These are phyloP conservation scores for Candida frijolesensis DNA, from an alignment of 1,139 yeast species.

Conservation along the genomic window DNA sequence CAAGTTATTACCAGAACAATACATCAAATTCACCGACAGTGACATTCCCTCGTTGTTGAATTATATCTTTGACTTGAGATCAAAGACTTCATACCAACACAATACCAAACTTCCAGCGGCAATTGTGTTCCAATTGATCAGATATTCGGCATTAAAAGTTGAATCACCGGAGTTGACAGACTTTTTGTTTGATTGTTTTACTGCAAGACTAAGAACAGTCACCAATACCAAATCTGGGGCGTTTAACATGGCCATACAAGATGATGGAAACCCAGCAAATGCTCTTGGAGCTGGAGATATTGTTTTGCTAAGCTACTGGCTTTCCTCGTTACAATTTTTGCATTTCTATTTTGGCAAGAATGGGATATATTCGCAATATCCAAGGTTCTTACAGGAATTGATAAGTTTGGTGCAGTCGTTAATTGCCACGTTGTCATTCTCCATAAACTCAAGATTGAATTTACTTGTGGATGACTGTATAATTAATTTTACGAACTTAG, in stretches of 20 bases:
- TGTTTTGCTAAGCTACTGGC: constrained; percentile 72
- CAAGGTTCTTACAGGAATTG: constrained; percentile 61
- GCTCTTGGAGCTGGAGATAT: constrained; percentile 60
- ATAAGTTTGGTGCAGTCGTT: constrained; percentile 60
- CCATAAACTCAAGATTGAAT: constrained; percentile 62
- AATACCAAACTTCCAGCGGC: constrained; percentile 70
- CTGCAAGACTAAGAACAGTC: constrained; percentile 61
- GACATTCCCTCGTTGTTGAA: constrained; percentile 66
- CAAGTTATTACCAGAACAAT: constrained; percentile 47
- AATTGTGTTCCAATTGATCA: constrained; percentile 62
- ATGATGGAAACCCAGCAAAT: constrained; percentile 18
- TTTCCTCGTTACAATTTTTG: constrained; percentile 65
- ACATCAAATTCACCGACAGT: constrained; percentile 61
- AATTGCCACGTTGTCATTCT: constrained; percentile 63
- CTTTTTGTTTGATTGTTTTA: constrained; percentile 59
- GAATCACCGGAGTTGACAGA: constrained; percentile 56
- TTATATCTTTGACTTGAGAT: constrained; percentile 49
- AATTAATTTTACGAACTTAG: constrained; percentile 63
- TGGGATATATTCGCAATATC: constrained; percentile 54
- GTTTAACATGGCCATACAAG: constrained; percentile 45
- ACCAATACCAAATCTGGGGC: constrained; percentile 64
- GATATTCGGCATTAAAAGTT: constrained; percentile 62
- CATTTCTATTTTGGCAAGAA: constrained; percentile 65
- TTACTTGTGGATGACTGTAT: constrained; percentile 63
- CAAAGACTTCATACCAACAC: constrained; percentile 41